Conservation (phyloP, 805 yeast genomes). For the Yarrowia sp. region DNA sequence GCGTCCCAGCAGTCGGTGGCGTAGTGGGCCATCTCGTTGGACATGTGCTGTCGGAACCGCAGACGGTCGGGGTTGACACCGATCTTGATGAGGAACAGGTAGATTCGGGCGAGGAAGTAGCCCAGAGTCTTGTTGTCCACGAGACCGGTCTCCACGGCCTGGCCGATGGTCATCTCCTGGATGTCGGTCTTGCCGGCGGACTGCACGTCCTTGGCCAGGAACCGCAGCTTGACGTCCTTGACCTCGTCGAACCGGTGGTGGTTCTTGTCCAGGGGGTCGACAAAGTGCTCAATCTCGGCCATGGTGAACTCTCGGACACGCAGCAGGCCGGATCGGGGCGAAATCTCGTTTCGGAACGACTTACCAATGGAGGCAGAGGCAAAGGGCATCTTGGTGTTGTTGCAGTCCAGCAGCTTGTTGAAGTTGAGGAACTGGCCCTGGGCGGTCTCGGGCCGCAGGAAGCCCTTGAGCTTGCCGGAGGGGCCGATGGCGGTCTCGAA, state of each 20-base stretch:
- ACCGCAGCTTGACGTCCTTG: slow-evolving; percentile 71
- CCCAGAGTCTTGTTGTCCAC: slow-evolving; percentile 98
- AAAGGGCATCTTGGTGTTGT: slow-evolving; percentile 96
- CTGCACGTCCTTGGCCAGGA: slow-evolving; percentile 88
- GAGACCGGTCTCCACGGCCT: slow-evolving; percentile 86
- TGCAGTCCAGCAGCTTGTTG: slow-evolving; percentile 88
- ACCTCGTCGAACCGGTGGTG: slow-evolving; percentile 84
- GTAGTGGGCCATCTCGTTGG: slow-evolving; percentile 99
- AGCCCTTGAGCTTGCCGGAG: slow-evolving; percentile 94
- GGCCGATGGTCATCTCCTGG: slow-evolving; percentile 74
- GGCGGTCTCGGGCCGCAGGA: slow-evolving; percentile 97
- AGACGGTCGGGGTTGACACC: slow-evolving; percentile 86
- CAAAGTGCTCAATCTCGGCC: slow-evolving; percentile 99
- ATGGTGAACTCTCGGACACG: slow-evolving; percentile 98
- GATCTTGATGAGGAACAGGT: slow-evolving; percentile 78
- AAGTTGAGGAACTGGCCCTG: slow-evolving; percentile 99
- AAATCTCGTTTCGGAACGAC: slow-evolving; percentile 97
- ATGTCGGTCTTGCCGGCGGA: slow-evolving; percentile 80
- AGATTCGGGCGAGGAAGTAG: slow-evolving; percentile 93
- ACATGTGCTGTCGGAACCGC: slow-evolving; percentile 98
- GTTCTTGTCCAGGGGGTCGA: slow-evolving; percentile 86
- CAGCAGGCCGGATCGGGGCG: slow-evolving; percentile 96
- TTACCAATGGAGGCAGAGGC: slow-evolving; percentile 99
- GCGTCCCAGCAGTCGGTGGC: slow-evolving; percentile 99
- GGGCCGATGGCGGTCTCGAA: slow-evolving; percentile 99